Conservation (phyloP, 345 rosid species). For the Camelina neglecta region DNA sequence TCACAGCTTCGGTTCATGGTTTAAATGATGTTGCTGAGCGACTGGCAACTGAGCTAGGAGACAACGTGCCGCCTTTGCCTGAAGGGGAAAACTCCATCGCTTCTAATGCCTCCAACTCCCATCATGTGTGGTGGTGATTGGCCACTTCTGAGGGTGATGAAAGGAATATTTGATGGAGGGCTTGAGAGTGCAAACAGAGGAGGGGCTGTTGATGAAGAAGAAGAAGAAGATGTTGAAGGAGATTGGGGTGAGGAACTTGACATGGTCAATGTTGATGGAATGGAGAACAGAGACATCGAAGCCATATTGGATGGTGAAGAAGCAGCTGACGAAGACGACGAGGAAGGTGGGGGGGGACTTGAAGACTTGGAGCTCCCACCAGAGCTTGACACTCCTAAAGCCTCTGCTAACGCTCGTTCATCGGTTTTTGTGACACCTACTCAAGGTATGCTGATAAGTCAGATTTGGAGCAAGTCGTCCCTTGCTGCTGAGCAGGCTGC, state of each 20-base stretch:
- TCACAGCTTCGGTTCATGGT: constrained; percentile 80
- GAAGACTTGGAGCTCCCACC: constrained; percentile 94
- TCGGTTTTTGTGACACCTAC: constrained; percentile 80
- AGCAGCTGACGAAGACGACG: constrained; percentile 55
- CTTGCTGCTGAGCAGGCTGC: constrained; percentile 91
- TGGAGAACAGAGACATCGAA: constrained; percentile 29
- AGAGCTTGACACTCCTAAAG: constrained; percentile 77
- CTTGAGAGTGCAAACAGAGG: constrained; percentile 59
- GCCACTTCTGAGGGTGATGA: constrained; percentile 91
- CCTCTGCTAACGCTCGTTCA: constrained; percentile 41
- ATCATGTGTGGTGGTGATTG: constrained; percentile 80
- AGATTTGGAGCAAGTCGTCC: constrained; percentile 82
- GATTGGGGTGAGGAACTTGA: constrained; percentile 91
- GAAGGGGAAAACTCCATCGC: constrained; percentile 68
- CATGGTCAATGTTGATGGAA: constrained; percentile 58
- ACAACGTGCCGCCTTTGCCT: constrained; percentile 67
- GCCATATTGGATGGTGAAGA: constrained; percentile 65
- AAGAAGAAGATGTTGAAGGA: constrained; percentile 62
- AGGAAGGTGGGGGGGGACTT: constrained; percentile 81
- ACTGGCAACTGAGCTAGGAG: constrained; percentile 73
- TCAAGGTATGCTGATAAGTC: constrained; percentile 86
- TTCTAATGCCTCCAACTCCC: constrained; percentile 78
- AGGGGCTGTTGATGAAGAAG: constrained; percentile 70
- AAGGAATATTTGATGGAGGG: constrained; percentile 89
- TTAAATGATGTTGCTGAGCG: constrained; percentile 71